A percentile compares a stretch with the other conserved stretches of the same genome.
Conservation (phyloP, 805 yeast genomes). For the Kurtzmaniella cleridarum region DNA sequence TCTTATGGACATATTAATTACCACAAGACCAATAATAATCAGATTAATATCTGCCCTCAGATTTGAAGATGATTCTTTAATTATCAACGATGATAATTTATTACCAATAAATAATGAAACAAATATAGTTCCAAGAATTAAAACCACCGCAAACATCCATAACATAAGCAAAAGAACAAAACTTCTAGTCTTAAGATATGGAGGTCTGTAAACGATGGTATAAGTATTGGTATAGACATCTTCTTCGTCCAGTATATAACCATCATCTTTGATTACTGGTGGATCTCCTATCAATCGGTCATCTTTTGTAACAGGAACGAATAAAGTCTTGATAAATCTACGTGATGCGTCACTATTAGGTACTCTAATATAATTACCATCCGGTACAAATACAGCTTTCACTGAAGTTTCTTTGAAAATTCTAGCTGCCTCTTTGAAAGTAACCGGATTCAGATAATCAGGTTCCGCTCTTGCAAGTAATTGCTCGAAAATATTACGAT, state of each 20-base stretch:
- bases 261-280: slow-evolving; percentile 13
- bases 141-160: slow-evolving; percentile 41
- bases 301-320: slow-evolving; percentile 77
- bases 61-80: background rate
- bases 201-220: slow-evolving; percentile 83
- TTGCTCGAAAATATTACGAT: slow-evolving; percentile 45
- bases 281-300: slow-evolving; percentile 48
- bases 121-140: slow-evolving; percentile 18
- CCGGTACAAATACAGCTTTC: slow-evolving; percentile 63
- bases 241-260: slow-evolving; percentile 36
- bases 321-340: slow-evolving; percentile 56
- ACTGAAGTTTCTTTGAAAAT: slow-evolving; percentile 38
- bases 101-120: slow-evolving; percentile 25
- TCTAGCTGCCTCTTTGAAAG: slow-evolving; percentile 38
- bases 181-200: slow-evolving; percentile 59
- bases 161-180: slow-evolving; percentile 39
- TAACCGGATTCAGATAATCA: slow-evolving; percentile 55
- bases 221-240: slow-evolving; percentile 41
- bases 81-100: background rate
- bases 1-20: background rate
- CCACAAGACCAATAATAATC: background rate
- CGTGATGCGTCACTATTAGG: slow-evolving; percentile 79
- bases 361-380: slow-evolving; percentile 80
- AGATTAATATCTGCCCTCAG: background rate
- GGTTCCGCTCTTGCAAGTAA: slow-evolving; percentile 39